Conservation (phyloP, 306 rosid species). For the peach (Prunus persica) region Prunus_persica_NCBIv2 NC_034013.1:18331501-18332000, state of each 20-base stretch:
- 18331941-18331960: no score
- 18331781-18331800: slow-evolving; percentile 1
- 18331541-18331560: slow-evolving; percentile 9
- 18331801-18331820: background rate
- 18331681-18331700: slow-evolving; percentile 40
- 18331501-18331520: slow-evolving; percentile 18
- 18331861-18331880: background rate
- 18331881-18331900: background rate
- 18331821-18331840: no score
- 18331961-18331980: background rate
- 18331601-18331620: slow-evolving; percentile 63
- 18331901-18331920: background rate
- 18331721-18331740: slow-evolving; percentile 25
- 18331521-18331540: slow-evolving; percentile 15
- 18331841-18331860: background rate
- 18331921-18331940: no score
- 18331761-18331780: slow-evolving; percentile 34
- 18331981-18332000: background rate
- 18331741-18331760: slow-evolving; percentile 20
- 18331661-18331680: slow-evolving; percentile 53
- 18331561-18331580: slow-evolving; percentile 45
- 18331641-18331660: slow-evolving; percentile 45
- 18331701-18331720: slow-evolving; percentile 4
- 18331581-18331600: slow-evolving; percentile 48
- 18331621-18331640: slow-evolving; percentile 65